phyloP scores from a whole-genome alignment of 1,284 basidiomycete species.

The Mycena sp. region DNA sequence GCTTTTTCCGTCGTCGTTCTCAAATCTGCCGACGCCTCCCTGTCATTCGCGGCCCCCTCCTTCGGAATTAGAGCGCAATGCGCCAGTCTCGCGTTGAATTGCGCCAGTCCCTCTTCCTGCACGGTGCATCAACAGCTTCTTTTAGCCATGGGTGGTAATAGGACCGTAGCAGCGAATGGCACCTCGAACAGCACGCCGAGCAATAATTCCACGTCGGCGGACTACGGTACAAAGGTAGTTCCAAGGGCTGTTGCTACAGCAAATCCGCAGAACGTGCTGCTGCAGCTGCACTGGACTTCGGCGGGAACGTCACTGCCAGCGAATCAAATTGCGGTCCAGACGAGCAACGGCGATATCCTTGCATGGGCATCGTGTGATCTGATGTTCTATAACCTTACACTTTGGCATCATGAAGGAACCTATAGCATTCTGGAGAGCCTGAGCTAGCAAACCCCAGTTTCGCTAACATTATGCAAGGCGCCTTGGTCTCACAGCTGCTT shows the following conservation, averaged over 20 bases:
- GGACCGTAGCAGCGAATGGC: too few species aligned
- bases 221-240: background rate
- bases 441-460: constrained; percentile 6
- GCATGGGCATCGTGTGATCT: constrained; percentile 19
- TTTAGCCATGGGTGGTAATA: background rate
- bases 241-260: background rate
- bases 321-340: background rate
- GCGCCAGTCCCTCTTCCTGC: background rate
- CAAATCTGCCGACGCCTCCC: background rate
- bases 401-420: constrained; percentile 1
- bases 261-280: constrained; percentile 16
- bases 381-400: constrained; percentile 20
- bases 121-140: too few species aligned
- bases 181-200: background rate
- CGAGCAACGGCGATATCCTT: constrained; percentile 9
- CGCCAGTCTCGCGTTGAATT: constrained; percentile 11
- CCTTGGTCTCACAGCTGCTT: constrained; percentile 13
- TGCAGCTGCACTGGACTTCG: constrained; percentile 18
- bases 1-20: constrained; percentile 15
- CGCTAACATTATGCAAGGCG: constrained; percentile 20
- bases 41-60: constrained; percentile 2
- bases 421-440: background rate
- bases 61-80: constrained; percentile 21
- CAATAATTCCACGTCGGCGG: background rate
- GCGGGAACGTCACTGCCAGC: background rate